Evolutionary conservation across 1,284 basidiomycete genomes (phyloP).

Genomic region (Moniliophthora roreri): DNA sequence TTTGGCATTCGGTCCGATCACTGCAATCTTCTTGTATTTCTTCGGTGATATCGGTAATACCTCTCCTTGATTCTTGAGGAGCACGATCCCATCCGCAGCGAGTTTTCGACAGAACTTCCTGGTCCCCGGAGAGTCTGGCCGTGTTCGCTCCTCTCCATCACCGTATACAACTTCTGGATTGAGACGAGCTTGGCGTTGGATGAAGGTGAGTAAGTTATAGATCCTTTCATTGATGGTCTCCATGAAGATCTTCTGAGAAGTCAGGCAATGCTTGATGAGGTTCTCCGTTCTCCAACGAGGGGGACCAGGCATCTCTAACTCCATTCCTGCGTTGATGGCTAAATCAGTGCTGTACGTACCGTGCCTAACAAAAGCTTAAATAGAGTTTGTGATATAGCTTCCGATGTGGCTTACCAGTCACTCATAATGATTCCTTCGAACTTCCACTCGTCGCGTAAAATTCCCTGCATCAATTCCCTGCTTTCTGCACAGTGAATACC

Average conservation of each 20-base stretch:
- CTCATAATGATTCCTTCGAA: slow-evolving; percentile 67
- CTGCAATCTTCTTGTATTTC: slow-evolving; percentile 57
- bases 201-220: slow-evolving; percentile 50
- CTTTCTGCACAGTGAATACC: slow-evolving; percentile 67
- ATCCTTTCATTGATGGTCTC: slow-evolving; percentile 58
- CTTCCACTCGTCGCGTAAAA: slow-evolving; percentile 68
- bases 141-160: slow-evolving; percentile 59
- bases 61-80: slow-evolving; percentile 64
- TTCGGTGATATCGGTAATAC: slow-evolving; percentile 54
- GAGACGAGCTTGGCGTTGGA: slow-evolving; percentile 56
- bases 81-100: slow-evolving; percentile 64
- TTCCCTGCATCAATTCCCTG: slow-evolving; percentile 47
- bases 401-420: slow-evolving; percentile 50
- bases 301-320: slow-evolving; percentile 19
- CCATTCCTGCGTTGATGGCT: slow-evolving; percentile 16
- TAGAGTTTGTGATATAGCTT: slow-evolving; percentile 2
- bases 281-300: slow-evolving; percentile 58
- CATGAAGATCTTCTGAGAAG: slow-evolving; percentile 54
- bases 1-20: slow-evolving; percentile 75
- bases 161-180: slow-evolving; percentile 67
- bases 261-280: slow-evolving; percentile 56
- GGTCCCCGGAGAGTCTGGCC: slow-evolving; percentile 50
- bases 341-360: slow-evolving; percentile 17
- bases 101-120: slow-evolving; percentile 57
- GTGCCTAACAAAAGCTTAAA: slow-evolving; percentile 38